These are phyloP conservation scores for Skeletonema grethae DNA, from an alignment of 108 stramenopile species.

Conservation along the genomic window DNA sequence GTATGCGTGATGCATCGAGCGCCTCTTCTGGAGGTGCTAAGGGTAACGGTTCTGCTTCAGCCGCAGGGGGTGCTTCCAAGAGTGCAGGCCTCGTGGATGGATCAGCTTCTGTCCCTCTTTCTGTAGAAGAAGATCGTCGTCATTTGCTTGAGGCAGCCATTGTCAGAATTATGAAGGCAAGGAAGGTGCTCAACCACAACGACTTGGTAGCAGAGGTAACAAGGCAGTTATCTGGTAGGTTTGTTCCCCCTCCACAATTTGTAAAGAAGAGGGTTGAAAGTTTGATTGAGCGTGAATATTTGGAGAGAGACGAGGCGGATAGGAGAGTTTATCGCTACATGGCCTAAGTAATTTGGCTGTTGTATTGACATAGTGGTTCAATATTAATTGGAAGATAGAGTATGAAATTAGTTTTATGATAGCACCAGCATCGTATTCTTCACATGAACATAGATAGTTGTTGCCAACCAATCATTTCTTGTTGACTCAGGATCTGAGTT, in stretches of 20 bases:
- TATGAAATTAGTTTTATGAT: no score
- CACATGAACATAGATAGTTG: no score
- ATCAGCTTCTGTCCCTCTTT: slow-evolving; percentile 57
- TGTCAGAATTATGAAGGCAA: slow-evolving; percentile 97
- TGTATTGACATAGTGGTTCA: slow-evolving; percentile 10
- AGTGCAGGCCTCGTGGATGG: slow-evolving; percentile 50
- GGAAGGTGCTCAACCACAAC: slow-evolving; percentile 91
- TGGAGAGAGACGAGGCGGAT: slow-evolving; percentile 90
- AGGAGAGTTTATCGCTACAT: slow-evolving; percentile 85
- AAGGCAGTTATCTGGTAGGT: slow-evolving; percentile 78
- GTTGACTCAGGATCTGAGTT: no score
- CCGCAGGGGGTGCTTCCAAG: slow-evolving; percentile 38
- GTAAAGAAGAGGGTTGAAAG: slow-evolving; percentile 96
- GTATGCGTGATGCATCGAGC: slow-evolving; percentile 74
- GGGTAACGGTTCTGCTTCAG: slow-evolving; percentile 25
- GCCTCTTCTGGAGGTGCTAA: slow-evolving; percentile 5
- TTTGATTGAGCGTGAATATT: slow-evolving; percentile 96
- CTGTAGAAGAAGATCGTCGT: slow-evolving; percentile 90
- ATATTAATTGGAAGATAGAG: not conserved
- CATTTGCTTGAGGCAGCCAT: slow-evolving; percentile 95
- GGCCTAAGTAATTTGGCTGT: slow-evolving; percentile 53
- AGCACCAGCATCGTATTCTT: not conserved
- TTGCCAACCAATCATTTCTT: no score
- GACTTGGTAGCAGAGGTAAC: slow-evolving; percentile 95
- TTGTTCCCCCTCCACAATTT: slow-evolving; percentile 87